These are phyloP conservation scores for Plantago major DNA, from an alignment of 257 asterid genomes.

Conservation along the genomic window DNA sequence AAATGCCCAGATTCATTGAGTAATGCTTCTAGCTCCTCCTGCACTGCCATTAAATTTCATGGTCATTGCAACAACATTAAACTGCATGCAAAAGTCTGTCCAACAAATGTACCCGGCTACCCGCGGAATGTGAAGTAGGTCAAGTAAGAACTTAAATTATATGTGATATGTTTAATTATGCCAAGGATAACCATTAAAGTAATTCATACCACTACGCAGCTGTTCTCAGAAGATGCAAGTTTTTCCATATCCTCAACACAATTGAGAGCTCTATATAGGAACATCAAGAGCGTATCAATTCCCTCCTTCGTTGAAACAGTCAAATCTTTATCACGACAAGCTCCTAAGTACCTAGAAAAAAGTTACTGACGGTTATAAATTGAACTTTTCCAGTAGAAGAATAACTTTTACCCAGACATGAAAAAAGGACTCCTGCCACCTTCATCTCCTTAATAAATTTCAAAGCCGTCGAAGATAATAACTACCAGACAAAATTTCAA, in stretches of 20 bases:
- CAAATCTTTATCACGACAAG: conserved; percentile 71
- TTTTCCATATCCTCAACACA: conserved; percentile 77
- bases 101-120: conserved; percentile 12
- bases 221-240: conserved; percentile 84
- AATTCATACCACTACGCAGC: conserved; percentile 83
- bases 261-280: conserved; percentile 80
- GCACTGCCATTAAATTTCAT: conserved; percentile 79
- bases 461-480: conserved; percentile 5
- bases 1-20: conserved; percentile 89
- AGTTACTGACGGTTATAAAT: conserved; percentile 18
- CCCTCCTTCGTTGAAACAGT: conserved; percentile 71
- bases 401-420: conserved; percentile 5
- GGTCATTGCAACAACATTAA: conserved; percentile 30
- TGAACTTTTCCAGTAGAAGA: conserved; percentile 15
- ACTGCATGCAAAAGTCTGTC: background rate
- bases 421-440: background rate
- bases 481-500: conserved; percentile 24
- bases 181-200: conserved; percentile 12
- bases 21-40: conserved; percentile 96
- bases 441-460: background rate
- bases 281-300: conserved; percentile 92
- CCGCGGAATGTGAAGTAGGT: background rate
- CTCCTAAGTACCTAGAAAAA: conserved; percentile 63
- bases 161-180: background rate
- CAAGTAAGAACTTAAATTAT: background rate